These are phyloP conservation scores for Metschnikowia colocasiae DNA, from an alignment of 805 yeast species.

Conservation along the genomic window DNA sequence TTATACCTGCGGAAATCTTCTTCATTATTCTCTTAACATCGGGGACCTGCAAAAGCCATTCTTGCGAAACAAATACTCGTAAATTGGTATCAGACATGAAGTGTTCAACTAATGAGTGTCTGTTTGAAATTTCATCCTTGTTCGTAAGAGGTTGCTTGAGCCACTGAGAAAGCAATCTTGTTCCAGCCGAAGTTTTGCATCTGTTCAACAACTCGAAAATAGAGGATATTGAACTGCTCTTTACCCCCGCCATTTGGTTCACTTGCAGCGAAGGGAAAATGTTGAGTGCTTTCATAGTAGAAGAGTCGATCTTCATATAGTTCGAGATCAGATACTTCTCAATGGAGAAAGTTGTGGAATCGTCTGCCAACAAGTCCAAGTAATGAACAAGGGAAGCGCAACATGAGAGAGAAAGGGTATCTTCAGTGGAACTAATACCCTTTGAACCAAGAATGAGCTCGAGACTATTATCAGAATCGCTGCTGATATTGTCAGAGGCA, in stretches of 20 bases:
- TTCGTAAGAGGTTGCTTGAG: slow-evolving; percentile 89
- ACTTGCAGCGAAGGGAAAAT: slow-evolving; percentile 55
- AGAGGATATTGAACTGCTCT: slow-evolving; percentile 38
- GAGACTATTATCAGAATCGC: slow-evolving; percentile 27
- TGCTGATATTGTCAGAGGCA: slow-evolving; percentile 26
- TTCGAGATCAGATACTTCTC: slow-evolving; percentile 68
- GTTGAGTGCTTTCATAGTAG: slow-evolving; percentile 85
- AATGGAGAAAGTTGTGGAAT: slow-evolving; percentile 55
- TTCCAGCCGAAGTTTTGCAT: slow-evolving; percentile 88
- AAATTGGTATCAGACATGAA: slow-evolving; percentile 66
- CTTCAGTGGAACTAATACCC: slow-evolving; percentile 45
- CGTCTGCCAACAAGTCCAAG: slow-evolving; percentile 59
- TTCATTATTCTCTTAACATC: slow-evolving; percentile 75
- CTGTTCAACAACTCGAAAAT: slow-evolving; percentile 80
- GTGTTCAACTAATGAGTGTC: slow-evolving; percentile 74
- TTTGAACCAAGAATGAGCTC: slow-evolving; percentile 51
- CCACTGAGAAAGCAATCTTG: slow-evolving; percentile 88
- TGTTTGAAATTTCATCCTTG: slow-evolving; percentile 50
- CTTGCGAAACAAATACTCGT: slow-evolving; percentile 62
- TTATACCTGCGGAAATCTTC: slow-evolving; percentile 46
- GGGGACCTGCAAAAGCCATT: slow-evolving; percentile 69
- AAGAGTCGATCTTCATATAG: slow-evolving; percentile 85
- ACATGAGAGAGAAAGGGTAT: slow-evolving; percentile 53
- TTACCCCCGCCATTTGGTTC: slow-evolving; percentile 17
- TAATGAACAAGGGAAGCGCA: slow-evolving; percentile 68